Conservation (phyloP, 306 rosid species). For the Quercus glauca region DNA sequence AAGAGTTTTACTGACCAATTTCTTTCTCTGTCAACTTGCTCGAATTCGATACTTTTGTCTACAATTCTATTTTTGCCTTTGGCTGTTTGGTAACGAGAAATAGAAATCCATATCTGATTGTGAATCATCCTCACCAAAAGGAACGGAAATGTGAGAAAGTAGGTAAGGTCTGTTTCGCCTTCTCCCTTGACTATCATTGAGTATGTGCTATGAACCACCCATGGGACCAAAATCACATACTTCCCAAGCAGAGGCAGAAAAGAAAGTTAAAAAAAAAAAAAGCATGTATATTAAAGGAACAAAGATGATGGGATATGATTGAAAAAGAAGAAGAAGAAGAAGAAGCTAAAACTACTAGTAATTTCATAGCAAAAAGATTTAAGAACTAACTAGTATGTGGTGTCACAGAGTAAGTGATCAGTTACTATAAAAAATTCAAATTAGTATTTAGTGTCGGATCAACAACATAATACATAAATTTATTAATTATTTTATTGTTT, state of each 20-base stretch:
- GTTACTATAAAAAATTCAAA: no score
- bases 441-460: no score
- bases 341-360: no score
- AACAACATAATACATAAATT: no score
- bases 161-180: not conserved
- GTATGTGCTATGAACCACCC: not conserved
- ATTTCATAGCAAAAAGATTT: no score
- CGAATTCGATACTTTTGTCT: constrained; percentile 34
- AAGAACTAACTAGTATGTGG: no score
- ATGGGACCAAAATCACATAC: not conserved
- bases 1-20: constrained; percentile 17
- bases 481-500: no score
- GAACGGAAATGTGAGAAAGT: not conserved
- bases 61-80: constrained; percentile 13
- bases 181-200: not conserved
- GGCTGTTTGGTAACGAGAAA: constrained; percentile 17
- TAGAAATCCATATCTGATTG: constrained; percentile 27
- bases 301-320: no score
- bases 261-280: not conserved
- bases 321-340: no score
- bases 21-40: constrained; percentile 41
- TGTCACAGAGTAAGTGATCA: no score
- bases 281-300: no score
- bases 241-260: not conserved
- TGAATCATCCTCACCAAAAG: constrained; percentile 15